Base-by-base conservation (phyloP, 495 filamentous ascomycete genomes). In the Aspergillus incahuasiensis region DNA sequence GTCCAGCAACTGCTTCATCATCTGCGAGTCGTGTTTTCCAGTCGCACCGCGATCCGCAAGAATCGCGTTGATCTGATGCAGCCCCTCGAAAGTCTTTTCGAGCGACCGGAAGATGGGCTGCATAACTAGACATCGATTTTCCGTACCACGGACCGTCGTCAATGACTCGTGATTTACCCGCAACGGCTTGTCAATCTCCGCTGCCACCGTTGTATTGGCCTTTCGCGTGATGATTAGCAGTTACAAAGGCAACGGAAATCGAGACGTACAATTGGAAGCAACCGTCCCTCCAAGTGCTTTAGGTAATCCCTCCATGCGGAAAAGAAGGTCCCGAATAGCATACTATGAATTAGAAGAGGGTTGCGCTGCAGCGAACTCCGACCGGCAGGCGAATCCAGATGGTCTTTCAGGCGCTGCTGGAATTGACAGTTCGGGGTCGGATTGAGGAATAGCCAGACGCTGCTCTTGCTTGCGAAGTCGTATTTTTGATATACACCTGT, bases 401-500 rank as follows among this genome's bases (percentile, higher is more conserved):
- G 49, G 5, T 55, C 21, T 6, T 38, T 51, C 12, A 74, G 62
- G 20, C 64, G 49, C 6, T 57, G 40, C 52, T 71, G 62, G 40
- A 64, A 67, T 19, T 54, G 35, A 9, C 64, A 69, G n/a, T 68
- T 57, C 50, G 55, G 57, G 0, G 59, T 65, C 45, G 75, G 73
- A 54, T 69, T 70, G 39, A 79, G 54, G 16, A 74, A 53, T 0
- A 77, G 55, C 30, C 60, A 74, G n/a, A 65, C 52, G 11, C 60
- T 65, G 40, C 68, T 64, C 32, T 52, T 56, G 8, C 59, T 72
- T 15, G 24, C 19, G 5, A 48, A 19, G 32, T 74, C 60, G 45
- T 65, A 67, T 53, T 66, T 68, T 30, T 75, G 74, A 55, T 74
- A 79, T 5, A 79, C 50, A 0, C 72, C 74, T 6, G 60, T 76